phyloP scores from a whole-genome alignment of 2,329 filamentous ascomycete genomes.

The Sclerotinia glacialis region DNA sequence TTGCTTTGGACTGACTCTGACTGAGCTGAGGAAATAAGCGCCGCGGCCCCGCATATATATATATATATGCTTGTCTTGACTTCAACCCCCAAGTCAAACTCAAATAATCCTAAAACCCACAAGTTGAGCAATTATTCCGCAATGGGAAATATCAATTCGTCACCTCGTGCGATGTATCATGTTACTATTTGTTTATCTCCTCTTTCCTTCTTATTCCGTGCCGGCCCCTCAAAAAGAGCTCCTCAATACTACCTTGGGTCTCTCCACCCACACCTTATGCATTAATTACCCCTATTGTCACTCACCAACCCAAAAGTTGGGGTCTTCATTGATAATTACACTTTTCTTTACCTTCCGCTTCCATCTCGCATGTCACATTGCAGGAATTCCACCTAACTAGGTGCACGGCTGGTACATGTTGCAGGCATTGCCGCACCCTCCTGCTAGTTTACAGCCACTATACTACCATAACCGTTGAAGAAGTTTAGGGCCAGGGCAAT shows the following conservation, averaged over 20 bases:
- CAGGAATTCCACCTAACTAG: background rate
- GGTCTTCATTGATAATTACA: background rate
- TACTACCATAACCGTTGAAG: constrained; percentile 3
- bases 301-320: constrained; percentile 1
- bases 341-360: constrained; percentile 1
- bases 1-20: background rate
- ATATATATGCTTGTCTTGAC: constrained; percentile 10
- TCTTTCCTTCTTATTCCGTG: background rate
- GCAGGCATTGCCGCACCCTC: background rate
- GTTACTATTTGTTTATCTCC: background rate
- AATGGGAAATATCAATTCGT: background rate
- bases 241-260: background rate
- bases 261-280: constrained; percentile 12
- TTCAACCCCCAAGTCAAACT: background rate
- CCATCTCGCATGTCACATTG: background rate
- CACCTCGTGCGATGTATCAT: background rate
- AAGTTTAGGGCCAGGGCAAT: background rate
- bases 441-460: background rate
- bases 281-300: background rate
- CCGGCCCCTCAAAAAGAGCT: background rate
- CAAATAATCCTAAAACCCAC: background rate
- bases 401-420: background rate
- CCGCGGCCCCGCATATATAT: constrained; percentile 9
- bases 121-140: background rate
- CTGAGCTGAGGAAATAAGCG: constrained; percentile 14